phyloP scores from a whole-genome alignment of 192 early-diverging fungal genomes.

The Coemansia sp. region DNA sequence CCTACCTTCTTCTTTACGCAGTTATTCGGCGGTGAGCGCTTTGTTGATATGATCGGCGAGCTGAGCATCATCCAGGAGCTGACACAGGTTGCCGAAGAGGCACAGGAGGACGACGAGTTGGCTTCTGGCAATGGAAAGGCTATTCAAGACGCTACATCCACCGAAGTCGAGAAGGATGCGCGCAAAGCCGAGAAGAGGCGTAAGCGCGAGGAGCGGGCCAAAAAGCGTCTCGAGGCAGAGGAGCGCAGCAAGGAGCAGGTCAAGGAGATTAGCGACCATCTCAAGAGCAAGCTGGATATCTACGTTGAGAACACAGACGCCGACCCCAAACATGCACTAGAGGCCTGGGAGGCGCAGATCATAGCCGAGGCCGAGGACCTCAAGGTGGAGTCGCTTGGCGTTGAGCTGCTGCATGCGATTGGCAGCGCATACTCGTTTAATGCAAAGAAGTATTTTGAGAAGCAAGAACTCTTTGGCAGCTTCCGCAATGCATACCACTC shows the following conservation, averaged over 20 bases:
- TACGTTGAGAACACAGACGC: conserved; percentile 68
- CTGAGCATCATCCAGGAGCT: conserved; percentile 95
- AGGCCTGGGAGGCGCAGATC: conserved; percentile 68
- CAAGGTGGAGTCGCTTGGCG: conserved; percentile 86
- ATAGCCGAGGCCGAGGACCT: conserved; percentile 82
- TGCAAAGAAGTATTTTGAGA: conserved; percentile 77
- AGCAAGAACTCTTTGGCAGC: conserved; percentile 67
- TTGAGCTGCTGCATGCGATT: conserved; percentile 89
- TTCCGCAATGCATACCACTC: conserved; percentile 69
- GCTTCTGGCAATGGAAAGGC: conserved; percentile 28
- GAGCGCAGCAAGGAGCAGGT: conserved; percentile 65
- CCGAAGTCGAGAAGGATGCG: conserved; percentile 41
- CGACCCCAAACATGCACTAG: conserved; percentile 57
- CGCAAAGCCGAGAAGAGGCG: conserved; percentile 60
- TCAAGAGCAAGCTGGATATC: conserved; percentile 73
- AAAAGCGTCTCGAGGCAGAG: conserved; percentile 63
- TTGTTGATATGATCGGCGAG: conserved; percentile 97
- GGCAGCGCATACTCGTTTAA: conserved; percentile 90
- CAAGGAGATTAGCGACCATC: conserved; percentile 66
- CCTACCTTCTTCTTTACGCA: conserved; percentile 93
- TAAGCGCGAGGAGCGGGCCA: conserved; percentile 60
- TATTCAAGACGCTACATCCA: conserved; percentile 21
- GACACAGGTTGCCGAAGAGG: conserved; percentile 71
- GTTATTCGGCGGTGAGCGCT: conserved; percentile 96
- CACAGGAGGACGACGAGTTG: conserved; percentile 56